Base-by-base conservation (phyloP, 371 early-diverging fungal species). In the Mucor irregularis region DNA sequence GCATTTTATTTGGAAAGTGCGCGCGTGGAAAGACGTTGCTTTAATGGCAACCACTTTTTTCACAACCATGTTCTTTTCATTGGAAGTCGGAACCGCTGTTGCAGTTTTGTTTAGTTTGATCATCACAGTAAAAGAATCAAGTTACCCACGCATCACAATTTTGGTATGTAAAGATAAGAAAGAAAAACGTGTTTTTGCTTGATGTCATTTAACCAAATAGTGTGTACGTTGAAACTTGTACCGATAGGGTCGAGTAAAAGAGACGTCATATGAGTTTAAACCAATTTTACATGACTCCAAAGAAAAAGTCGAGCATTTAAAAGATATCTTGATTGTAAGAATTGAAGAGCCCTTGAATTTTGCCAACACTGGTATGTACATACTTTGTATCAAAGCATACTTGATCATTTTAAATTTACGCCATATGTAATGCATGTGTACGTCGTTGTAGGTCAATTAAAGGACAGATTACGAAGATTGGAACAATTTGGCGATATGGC, bases 331-430 rank as follows among this genome's bases (percentile, higher is more conserved):
- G 30, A 81, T 96, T 40, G 86, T 96, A 38, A 80, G 88, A 35
- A 80, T 96, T 9, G 91, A 93, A 53, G 96, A 96, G 44, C 86
- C 88, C 2, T 68, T 96, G 29, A 91, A 88, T 64, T 96, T 96
- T 82, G 94, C 94, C 43, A 96, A 96, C 63, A 85, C 90, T 21
- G 93, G 93, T 28, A 90, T 87, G 62, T 73, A 13, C 22, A 34
- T 14, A 21, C 22, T 5, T 10, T 33, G 6, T 33, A 16, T 48
- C 9, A 48, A 40, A 0, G 86, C 84, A 66, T 91, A 90, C 21
- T 73, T 90, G 25, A 70, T 94, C 38, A 34, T 35, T 33, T 26
- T 21, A 17, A 31, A 11, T 24, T 3, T 16, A 26, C 31, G 31
- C n/a, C n/a, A n/a, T n/a, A n/a, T n/a, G n/a, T n/a, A n/a, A n/a